Percentiles rank a stretch among this genome's conserved stretches.
Conservation (phyloP, 192 early-diverging fungal genomes). For the Chytriomyces sp. region DNA sequence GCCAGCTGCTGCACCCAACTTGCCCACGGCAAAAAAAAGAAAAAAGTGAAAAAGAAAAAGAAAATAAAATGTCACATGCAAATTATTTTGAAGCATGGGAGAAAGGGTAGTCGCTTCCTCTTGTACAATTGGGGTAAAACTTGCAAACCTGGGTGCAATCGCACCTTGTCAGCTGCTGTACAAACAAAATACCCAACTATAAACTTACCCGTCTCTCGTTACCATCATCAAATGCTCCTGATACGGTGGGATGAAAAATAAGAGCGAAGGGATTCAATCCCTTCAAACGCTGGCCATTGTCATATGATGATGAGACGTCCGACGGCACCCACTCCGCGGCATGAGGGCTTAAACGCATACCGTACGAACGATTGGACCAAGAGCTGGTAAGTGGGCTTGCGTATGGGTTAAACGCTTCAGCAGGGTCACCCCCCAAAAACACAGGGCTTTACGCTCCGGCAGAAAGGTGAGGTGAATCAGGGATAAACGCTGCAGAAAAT, state of each 20-base stretch:
- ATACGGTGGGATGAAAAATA: too few relatives aligned
- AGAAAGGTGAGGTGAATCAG: not conserved
- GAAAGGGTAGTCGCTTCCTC: not conserved
- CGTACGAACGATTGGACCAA: not conserved
- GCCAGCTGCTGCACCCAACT: not conserved
- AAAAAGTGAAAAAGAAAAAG: slow-evolving; percentile 1
- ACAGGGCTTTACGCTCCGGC: not conserved
- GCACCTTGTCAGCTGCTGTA: not conserved
- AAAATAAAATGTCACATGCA: not conserved
- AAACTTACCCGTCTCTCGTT: not conserved
- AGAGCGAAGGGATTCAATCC: too few relatives aligned
- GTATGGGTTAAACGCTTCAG: slow-evolving; percentile 5
- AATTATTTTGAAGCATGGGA: not conserved
- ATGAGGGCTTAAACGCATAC: not conserved
- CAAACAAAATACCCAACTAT: slow-evolving; percentile 3
- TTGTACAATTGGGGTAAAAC: slow-evolving; percentile 4
- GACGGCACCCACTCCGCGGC: not conserved
- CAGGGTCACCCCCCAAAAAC: slow-evolving; percentile 17
- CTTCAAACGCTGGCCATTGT: too few relatives aligned
- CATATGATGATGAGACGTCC: too few relatives aligned
- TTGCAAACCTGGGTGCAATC: not conserved
- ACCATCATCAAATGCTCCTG: not conserved
- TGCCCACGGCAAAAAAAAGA: not conserved
- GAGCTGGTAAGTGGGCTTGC: not conserved
- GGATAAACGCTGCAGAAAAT: not conserved